phyloP scores from a whole-genome alignment of 2,329 filamentous ascomycete genomes.

The Stemphylium lycopersici region DNA sequence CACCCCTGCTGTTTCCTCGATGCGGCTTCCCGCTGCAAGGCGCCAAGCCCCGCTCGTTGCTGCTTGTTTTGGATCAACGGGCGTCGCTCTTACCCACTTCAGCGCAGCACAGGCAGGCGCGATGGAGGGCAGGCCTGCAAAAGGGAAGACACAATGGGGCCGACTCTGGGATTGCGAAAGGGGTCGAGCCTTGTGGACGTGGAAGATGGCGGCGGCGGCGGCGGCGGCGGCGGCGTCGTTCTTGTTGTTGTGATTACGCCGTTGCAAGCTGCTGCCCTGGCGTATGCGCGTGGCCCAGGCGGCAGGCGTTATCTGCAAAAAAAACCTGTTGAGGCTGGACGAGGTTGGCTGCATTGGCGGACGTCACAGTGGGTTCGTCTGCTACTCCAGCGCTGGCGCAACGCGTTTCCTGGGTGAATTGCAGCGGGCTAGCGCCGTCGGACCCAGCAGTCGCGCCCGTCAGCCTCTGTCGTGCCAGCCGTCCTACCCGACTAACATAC shows the following conservation, averaged over 20 bases:
- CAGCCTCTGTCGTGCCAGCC: slow-evolving; percentile 23
- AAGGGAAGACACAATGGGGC: neutral
- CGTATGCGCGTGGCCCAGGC: neutral
- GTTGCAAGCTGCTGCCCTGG: too few species aligned
- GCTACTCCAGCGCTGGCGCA: slow-evolving; percentile 2
- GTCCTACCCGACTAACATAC: slow-evolving; percentile 13
- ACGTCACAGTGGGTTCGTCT: slow-evolving; percentile 17
- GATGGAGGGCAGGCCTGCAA: neutral
- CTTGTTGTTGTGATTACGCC: too few species aligned
- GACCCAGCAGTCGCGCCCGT: slow-evolving; percentile 12
- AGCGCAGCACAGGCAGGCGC: neutral
- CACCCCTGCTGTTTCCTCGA: neutral
- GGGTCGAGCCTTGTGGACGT: neutral
- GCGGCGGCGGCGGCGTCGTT: too few species aligned
- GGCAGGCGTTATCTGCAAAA: slow-evolving; percentile 5
- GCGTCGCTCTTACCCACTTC: neutral
- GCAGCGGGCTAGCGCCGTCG: slow-evolving; percentile 7
- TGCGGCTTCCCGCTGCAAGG: slow-evolving; percentile 8
- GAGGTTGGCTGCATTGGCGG: slow-evolving; percentile 14
- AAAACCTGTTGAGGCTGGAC: slow-evolving; percentile 17
- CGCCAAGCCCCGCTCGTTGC: slow-evolving; percentile 8
- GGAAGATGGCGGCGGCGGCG: too few species aligned
- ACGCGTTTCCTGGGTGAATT: slow-evolving; percentile 14
- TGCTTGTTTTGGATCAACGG: slow-evolving; percentile 10
- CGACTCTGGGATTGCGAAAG: too few species aligned